Evolutionary conservation across 139 green algal species (phyloP).

Genomic region (Chlorella vulgaris): DNA sequence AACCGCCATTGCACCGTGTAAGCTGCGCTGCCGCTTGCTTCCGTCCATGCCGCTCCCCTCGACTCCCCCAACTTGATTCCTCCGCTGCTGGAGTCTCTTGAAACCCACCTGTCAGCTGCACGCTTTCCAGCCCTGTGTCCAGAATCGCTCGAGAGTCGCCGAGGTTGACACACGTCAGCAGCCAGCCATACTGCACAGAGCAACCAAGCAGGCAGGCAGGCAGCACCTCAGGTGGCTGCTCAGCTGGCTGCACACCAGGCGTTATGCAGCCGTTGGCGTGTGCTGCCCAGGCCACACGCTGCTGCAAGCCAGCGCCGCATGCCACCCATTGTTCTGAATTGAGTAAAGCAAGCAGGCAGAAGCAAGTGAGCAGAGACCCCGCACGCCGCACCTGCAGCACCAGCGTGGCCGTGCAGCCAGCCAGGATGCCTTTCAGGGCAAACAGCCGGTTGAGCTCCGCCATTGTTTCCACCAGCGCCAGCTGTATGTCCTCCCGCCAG

Average conservation of each 20-base stretch:
- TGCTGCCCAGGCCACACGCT: too few relatives aligned
- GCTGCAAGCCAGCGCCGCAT: too few relatives aligned
- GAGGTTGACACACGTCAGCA: conserved; percentile 85
- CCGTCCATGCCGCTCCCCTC: too few relatives aligned
- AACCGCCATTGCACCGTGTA: background rate
- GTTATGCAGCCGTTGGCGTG: too few relatives aligned
- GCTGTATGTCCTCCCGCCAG: conserved; percentile 44
- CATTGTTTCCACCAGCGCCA: conserved; percentile 47
- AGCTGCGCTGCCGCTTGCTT: too few relatives aligned
- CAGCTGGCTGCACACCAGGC: conserved; percentile 21
- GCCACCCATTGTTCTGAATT: too few relatives aligned
- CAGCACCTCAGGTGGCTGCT: conserved; percentile 44
- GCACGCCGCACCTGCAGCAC: conserved; percentile 36
- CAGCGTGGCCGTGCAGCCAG: conserved; percentile 68
- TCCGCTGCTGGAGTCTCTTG: background rate
- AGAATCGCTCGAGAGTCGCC: conserved; percentile 87
- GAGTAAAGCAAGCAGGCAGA: too few relatives aligned
- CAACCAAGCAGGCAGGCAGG: background rate
- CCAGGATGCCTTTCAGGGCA: conserved; percentile 46
- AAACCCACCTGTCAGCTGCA: conserved; percentile 53
- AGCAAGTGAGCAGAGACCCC: too few relatives aligned
- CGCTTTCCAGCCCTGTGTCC: conserved; percentile 63
- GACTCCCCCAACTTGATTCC: background rate
- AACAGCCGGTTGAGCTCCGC: conserved; percentile 47
- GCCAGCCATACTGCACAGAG: conserved; percentile 60